These are phyloP conservation scores for Trichocladium uniseriatum DNA, from an alignment of 495 filamentous ascomycete species.

Conservation along the genomic window DNA sequence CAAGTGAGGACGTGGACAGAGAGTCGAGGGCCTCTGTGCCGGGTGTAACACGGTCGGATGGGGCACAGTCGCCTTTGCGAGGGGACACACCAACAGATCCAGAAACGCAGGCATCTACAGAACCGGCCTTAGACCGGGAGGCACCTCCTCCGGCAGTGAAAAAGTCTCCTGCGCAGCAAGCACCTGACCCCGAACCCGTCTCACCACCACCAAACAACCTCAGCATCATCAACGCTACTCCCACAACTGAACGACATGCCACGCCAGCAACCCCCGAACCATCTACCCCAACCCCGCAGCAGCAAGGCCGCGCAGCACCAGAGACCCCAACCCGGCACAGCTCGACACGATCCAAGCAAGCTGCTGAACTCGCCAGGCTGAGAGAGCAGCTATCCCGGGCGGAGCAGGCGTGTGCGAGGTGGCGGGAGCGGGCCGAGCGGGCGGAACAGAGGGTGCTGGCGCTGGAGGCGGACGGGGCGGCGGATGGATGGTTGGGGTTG, in stretches of 20 bases:
- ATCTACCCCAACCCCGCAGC: not conserved
- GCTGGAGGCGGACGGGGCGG: conserved; percentile 17
- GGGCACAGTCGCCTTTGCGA: too few species aligned
- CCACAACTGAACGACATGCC: too few species aligned
- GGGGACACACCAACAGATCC: too few species aligned
- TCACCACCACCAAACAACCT: not conserved
- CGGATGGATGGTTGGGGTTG: not conserved
- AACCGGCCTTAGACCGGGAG: too few species aligned
- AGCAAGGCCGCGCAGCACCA: not conserved
- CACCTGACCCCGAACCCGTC: too few species aligned
- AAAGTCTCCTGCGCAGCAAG: too few species aligned
- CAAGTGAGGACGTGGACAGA: too few species aligned
- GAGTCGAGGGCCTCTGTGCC: too few species aligned
- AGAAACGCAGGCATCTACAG: too few species aligned
- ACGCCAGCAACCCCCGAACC: not conserved
- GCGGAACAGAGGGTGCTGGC: conserved; percentile 39
- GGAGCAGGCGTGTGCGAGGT: conserved; percentile 36
- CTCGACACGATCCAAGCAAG: not conserved
- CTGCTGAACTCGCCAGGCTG: conserved; percentile 33
- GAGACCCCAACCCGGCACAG: not conserved
- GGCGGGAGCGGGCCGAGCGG: conserved; percentile 41
- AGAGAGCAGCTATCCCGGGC: conserved; percentile 36
- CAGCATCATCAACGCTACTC: not conserved
- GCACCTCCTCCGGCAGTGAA: too few species aligned
- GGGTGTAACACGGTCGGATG: too few species aligned